phyloP scores from a whole-genome alignment of 306 rosid species.

The Malus domestica region DNA sequence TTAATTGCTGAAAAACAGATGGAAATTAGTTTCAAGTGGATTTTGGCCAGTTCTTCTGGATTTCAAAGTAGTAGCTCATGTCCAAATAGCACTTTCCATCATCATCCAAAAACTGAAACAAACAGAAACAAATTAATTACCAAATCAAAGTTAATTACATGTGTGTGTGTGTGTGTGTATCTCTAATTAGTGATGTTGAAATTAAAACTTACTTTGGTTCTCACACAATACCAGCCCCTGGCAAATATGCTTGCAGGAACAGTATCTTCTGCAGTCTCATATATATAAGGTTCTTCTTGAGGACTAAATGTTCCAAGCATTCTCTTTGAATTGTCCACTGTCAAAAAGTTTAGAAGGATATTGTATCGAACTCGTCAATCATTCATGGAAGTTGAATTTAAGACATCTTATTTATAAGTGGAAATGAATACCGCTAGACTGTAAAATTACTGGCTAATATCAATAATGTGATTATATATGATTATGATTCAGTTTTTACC shows the following conservation, averaged over 20 bases:
- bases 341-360: background rate
- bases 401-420: too few species aligned
- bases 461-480: background rate
- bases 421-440: too few species aligned
- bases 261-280: slow-evolving; percentile 66
- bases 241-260: slow-evolving; percentile 78
- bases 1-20: background rate
- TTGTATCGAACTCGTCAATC: too few species aligned
- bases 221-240: slow-evolving; percentile 73
- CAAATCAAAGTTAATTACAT: background rate
- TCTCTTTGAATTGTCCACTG: slow-evolving; percentile 65
- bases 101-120: slow-evolving; percentile 76
- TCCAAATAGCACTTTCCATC: slow-evolving; percentile 87
- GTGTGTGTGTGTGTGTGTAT: too few species aligned
- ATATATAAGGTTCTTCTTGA: slow-evolving; percentile 59
- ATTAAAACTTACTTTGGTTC: slow-evolving; percentile 52
- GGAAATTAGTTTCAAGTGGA: slow-evolving; percentile 21
- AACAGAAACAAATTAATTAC: background rate
- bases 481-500: slow-evolving; percentile 25
- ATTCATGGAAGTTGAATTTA: too few species aligned
- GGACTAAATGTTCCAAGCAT: slow-evolving; percentile 92
- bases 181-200: background rate
- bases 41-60: slow-evolving; percentile 73
- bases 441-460: too few species aligned
- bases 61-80: slow-evolving; percentile 64